Percentiles rank a stretch among this genome's conserved stretches.
Conservation (phyloP, 345 rosid species). For the Crucihimalaya himalaica region DNA sequence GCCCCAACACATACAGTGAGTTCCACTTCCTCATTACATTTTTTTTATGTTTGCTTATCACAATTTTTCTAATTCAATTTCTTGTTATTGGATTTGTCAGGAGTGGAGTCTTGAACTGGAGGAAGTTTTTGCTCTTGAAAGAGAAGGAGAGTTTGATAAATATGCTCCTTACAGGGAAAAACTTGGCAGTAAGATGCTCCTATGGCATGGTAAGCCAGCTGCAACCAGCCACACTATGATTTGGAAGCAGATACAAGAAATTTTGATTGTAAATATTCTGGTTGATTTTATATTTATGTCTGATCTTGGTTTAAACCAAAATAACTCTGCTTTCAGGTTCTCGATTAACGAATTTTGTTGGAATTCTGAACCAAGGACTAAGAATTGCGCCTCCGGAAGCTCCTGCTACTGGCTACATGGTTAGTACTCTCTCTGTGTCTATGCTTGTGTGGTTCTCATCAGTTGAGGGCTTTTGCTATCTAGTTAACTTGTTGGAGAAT, state of each 20-base stretch:
- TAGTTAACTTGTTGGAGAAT: conserved; percentile 14
- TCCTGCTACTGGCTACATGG: conserved; percentile 99
- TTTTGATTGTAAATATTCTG: neutral
- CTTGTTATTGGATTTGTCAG: conserved; percentile 42
- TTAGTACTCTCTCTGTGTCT: conserved; percentile 44
- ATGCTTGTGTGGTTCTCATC: conserved; percentile 14
- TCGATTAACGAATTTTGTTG: conserved; percentile 89
- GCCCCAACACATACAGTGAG: conserved; percentile 89
- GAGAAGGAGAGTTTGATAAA: conserved; percentile 85
- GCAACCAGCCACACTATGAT: conserved; percentile 15
- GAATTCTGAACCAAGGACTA: conserved; percentile 94
- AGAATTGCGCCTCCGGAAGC: conserved; percentile 99
- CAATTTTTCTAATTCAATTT: neutral
- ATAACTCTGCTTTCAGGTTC: conserved; percentile 61
- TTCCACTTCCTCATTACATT: neutral
- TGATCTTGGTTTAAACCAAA: conserved; percentile 7
- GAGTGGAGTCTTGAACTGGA: conserved; percentile 93
- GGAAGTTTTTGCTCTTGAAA: conserved; percentile 87
- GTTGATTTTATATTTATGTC: neutral
- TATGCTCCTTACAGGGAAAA: conserved; percentile 69
- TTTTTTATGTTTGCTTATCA: conserved; percentile 6
- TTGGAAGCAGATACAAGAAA: neutral
- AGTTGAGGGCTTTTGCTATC: neutral
- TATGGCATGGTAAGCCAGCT: conserved; percentile 80
- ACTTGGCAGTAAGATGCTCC: conserved; percentile 84